Conservation (phyloP, 192 early-diverging fungal genomes). For the Coemansia sp. region DNA sequence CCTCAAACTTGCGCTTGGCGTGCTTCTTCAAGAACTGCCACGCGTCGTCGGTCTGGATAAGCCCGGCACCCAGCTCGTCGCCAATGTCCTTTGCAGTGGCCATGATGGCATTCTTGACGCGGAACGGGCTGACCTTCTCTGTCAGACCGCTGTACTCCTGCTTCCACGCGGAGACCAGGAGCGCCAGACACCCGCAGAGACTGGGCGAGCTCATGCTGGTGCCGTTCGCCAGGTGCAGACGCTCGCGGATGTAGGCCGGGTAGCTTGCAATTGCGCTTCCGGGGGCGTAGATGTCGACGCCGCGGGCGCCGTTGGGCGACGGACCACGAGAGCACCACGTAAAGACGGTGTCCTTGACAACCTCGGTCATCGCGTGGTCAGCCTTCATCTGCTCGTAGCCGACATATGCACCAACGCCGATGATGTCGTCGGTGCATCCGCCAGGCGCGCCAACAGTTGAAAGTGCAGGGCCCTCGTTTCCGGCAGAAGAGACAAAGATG, state of each 20-base stretch:
- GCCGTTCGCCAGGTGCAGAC: conserved; percentile 81
- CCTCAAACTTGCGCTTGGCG: conserved; percentile 57
- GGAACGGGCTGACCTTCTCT: conserved; percentile 72
- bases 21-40: conserved; percentile 75
- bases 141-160: conserved; percentile 52
- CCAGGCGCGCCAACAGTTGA: conserved; percentile 83
- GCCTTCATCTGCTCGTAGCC: conserved; percentile 80
- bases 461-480: conserved; percentile 90
- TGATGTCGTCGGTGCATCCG: conserved; percentile 66
- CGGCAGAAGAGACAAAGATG: conserved; percentile 85
- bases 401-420: conserved; percentile 91
- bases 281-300: conserved; percentile 79
- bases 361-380: conserved; percentile 79
- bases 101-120: conserved; percentile 74
- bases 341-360: conserved; percentile 72
- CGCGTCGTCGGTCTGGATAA: conserved; percentile 85
- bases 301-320: conserved; percentile 76
- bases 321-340: conserved; percentile 93
- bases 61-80: conserved; percentile 71
- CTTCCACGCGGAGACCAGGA: conserved; percentile 86
- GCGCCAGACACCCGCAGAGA: conserved; percentile 78
- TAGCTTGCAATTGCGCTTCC: conserved; percentile 91
- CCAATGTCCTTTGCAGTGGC: conserved; percentile 73
- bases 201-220: conserved; percentile 95
- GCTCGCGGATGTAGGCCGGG: conserved; percentile 73